Evolutionary conservation across 2,329 filamentous ascomycete genomes (phyloP).

Genomic region (Stachybotrys chartarum): DNA sequence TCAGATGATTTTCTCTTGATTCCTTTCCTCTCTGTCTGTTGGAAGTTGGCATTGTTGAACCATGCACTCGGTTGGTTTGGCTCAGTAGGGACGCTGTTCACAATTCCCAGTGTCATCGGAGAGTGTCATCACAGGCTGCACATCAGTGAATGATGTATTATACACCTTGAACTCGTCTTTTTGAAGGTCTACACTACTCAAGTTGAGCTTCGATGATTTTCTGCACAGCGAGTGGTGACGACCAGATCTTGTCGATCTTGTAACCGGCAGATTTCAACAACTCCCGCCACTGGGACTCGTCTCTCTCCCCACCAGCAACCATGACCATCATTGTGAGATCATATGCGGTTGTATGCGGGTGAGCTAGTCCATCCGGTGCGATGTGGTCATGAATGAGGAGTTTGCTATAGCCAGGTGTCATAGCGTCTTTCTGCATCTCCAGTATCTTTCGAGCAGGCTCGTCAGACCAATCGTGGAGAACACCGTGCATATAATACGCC

Average conservation of each 20-base stretch:
- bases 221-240: slow-evolving; percentile 15
- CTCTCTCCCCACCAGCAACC: slow-evolving; percentile 21
- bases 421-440: slow-evolving; percentile 9
- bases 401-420: slow-evolving; percentile 26
- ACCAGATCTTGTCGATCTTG: slow-evolving; percentile 22
- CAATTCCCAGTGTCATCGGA: not conserved
- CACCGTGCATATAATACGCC: slow-evolving; percentile 38
- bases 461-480: slow-evolving; percentile 44
- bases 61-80: not conserved
- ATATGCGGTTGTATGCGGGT: slow-evolving; percentile 20
- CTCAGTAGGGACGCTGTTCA: too few relatives aligned
- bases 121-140: too few relatives aligned
- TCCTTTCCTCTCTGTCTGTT: not conserved
- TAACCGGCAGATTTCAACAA: slow-evolving; percentile 11
- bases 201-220: slow-evolving; percentile 19
- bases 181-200: not conserved
- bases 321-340: slow-evolving; percentile 27
- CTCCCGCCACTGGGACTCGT: slow-evolving; percentile 20
- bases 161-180: not conserved
- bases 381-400: slow-evolving; percentile 29
- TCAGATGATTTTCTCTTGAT: not conserved
- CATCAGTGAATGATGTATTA: too few relatives aligned
- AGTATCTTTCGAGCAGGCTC: slow-evolving; percentile 26
- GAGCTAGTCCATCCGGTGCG: slow-evolving; percentile 15
- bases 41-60: not conserved